These are phyloP conservation scores for Scedosporium apiospermum DNA, from an alignment of 2,329 filamentous ascomycete genomes.

Conservation along the genomic window DNA sequence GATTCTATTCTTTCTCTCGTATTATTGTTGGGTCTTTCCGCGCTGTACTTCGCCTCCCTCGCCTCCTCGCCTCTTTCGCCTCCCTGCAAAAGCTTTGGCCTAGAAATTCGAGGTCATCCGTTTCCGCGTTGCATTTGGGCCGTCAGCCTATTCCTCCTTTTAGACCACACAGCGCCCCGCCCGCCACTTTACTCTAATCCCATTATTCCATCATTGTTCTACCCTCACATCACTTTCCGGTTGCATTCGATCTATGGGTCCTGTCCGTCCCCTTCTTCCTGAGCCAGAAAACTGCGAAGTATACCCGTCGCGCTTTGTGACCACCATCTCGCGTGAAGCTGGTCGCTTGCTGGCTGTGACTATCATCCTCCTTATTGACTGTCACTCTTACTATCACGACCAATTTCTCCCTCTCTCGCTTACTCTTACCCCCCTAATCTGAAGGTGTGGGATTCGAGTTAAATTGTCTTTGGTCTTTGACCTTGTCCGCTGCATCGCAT, in stretches of 20 bases:
- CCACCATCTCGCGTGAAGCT: neutral
- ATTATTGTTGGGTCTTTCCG: neutral
- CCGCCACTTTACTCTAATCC: neutral
- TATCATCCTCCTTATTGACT: neutral
- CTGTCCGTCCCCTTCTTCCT: too few species aligned
- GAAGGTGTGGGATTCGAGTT: neutral
- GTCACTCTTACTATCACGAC: neutral
- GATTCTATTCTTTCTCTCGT: neutral
- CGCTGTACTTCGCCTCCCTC: neutral
- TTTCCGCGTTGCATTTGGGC: conserved; percentile 1
- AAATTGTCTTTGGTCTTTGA: neutral
- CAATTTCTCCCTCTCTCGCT: neutral
- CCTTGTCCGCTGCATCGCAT: neutral
- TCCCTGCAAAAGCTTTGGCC: neutral
- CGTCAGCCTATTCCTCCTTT: neutral
- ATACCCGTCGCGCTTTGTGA: neutral
- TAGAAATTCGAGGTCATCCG: neutral
- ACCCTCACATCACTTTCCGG: neutral
- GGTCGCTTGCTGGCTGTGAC: neutral
- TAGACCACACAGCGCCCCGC: neutral
- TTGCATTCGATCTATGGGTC: too few species aligned
- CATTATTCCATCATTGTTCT: neutral
- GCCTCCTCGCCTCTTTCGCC: neutral
- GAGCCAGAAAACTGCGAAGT: neutral
- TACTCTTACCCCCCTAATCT: neutral